These are phyloP conservation scores for Tarenaya hassleriana DNA, from an alignment of 345 rosid species.

Conservation along the genomic window DNA sequence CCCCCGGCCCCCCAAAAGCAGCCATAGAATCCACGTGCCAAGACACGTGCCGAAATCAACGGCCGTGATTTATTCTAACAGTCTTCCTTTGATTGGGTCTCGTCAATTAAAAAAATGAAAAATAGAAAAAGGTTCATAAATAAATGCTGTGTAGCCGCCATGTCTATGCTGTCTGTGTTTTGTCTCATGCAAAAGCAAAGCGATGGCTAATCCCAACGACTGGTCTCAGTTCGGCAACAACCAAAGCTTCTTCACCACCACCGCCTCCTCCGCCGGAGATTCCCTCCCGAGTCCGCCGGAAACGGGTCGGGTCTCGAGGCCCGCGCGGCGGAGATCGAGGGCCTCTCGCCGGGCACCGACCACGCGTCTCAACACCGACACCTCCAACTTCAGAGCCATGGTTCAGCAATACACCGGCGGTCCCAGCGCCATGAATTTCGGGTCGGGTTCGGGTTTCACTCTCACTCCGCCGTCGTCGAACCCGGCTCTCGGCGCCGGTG, in stretches of 20 bases:
- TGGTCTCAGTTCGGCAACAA: constrained; percentile 65
- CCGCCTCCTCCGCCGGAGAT: constrained; percentile 16
- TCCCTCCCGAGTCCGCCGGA: constrained; percentile 60
- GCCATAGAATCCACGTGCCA: constrained; percentile 22
- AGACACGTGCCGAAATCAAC: constrained; percentile 27
- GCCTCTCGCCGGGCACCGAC: constrained; percentile 96
- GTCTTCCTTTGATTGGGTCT: constrained; percentile 37
- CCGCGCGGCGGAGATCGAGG: constrained; percentile 74
- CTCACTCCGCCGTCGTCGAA: constrained; percentile 24
- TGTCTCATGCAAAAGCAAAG: constrained; percentile 27
- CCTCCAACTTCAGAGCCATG: constrained; percentile 88
- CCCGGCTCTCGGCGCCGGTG: not conserved
- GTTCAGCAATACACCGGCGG: constrained; percentile 96
- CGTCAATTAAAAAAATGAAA: constrained; percentile 3
- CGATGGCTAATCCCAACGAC: constrained; percentile 59
- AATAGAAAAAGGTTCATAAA: constrained; percentile 33
- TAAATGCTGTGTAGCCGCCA: constrained; percentile 19
- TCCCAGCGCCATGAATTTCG: constrained; percentile 55
- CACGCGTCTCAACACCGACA: constrained; percentile 86
- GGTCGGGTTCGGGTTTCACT: constrained; percentile 33
- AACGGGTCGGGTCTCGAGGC: constrained; percentile 66
- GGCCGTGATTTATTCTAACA: constrained; percentile 25
- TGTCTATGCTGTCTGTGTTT: constrained; percentile 2
- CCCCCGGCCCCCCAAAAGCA: no score
- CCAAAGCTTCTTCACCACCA: constrained; percentile 32